Conservation (phyloP, 2,329 filamentous ascomycete species). For the Chaetothyriales sp. region DNA sequence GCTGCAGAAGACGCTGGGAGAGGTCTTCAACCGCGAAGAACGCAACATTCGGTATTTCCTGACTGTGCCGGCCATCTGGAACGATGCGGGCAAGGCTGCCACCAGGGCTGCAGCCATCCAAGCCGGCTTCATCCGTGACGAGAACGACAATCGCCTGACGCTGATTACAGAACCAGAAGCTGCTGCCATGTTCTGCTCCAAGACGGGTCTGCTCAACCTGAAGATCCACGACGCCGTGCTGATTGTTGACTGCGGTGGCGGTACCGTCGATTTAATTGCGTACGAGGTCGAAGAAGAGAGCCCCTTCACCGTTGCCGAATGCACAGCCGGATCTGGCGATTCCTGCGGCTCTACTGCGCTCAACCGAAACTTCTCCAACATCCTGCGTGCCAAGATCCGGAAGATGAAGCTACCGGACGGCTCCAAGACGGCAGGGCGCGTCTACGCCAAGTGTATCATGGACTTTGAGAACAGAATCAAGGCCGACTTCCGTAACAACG, state of each 20-base stretch:
- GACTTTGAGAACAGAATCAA: slow-evolving; percentile 99
- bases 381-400: slow-evolving; percentile 88
- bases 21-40: slow-evolving; percentile 96
- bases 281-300: slow-evolving; percentile 98
- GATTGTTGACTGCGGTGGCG: slow-evolving; percentile 95
- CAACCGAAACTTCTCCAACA: slow-evolving; percentile 97
- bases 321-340: slow-evolving; percentile 91
- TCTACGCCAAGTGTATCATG: slow-evolving; percentile 99
- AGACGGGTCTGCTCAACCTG: slow-evolving; percentile 85
- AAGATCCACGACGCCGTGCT: slow-evolving; percentile 98
- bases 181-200: slow-evolving; percentile 92
- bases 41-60: slow-evolving; percentile 95
- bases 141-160: slow-evolving; percentile 92
- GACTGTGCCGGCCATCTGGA: slow-evolving; percentile 98
- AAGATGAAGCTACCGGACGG: slow-evolving; percentile 99
- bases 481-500: slow-evolving; percentile 97
- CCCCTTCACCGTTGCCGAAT: slow-evolving; percentile 92
- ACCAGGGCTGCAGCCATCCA: slow-evolving; percentile 92
- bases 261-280: slow-evolving; percentile 95
- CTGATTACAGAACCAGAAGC: slow-evolving; percentile 94
- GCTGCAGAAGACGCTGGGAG: slow-evolving; percentile 86
- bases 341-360: slow-evolving; percentile 96
- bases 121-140: slow-evolving; percentile 87
- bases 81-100: slow-evolving; percentile 93
- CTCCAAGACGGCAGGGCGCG: slow-evolving; percentile 91